These are phyloP conservation scores for Brachypodium distachyon DNA, from an alignment of 202 grass and related monocot species.

Conservation along the genomic window DNA sequence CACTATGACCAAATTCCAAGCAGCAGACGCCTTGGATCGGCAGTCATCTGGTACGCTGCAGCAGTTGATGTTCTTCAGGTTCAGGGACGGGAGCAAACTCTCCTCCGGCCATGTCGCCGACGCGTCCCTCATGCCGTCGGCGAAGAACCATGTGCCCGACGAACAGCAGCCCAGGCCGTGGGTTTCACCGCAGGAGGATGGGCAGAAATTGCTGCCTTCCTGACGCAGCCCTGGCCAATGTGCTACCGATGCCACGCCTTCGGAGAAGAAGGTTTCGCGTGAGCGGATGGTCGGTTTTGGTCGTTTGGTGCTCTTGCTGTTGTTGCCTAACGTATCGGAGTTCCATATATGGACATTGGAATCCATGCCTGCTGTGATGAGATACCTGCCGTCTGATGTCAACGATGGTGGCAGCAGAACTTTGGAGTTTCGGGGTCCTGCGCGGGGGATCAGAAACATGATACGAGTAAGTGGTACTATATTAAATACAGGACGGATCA, in stretches of 20 bases:
- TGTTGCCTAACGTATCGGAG: not conserved
- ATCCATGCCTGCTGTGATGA: constrained; percentile 46
- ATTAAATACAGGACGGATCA: not conserved
- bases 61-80: constrained; percentile 3
- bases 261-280: constrained; percentile 47
- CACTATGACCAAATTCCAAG: constrained; percentile 59
- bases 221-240: constrained; percentile 33
- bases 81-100: constrained; percentile 33
- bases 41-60: constrained; percentile 11
- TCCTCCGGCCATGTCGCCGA: constrained; percentile 71
- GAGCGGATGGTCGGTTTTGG: constrained; percentile 22
- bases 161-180: constrained; percentile 33
- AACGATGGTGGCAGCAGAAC: constrained; percentile 30
- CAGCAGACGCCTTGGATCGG: constrained; percentile 12
- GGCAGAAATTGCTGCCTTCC: not conserved
- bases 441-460: not conserved
- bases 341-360: constrained; percentile 64
- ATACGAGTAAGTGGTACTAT: not conserved
- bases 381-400: constrained; percentile 47
- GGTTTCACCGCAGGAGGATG: not conserved
- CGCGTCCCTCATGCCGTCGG: constrained; percentile 13
- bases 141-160: constrained; percentile 41
- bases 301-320: not conserved
- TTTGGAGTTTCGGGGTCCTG: constrained; percentile 48
- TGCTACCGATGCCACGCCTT: constrained; percentile 43